Conservation (phyloP, 352 stramenopile species). For the Achlya hypogyna region DNA sequence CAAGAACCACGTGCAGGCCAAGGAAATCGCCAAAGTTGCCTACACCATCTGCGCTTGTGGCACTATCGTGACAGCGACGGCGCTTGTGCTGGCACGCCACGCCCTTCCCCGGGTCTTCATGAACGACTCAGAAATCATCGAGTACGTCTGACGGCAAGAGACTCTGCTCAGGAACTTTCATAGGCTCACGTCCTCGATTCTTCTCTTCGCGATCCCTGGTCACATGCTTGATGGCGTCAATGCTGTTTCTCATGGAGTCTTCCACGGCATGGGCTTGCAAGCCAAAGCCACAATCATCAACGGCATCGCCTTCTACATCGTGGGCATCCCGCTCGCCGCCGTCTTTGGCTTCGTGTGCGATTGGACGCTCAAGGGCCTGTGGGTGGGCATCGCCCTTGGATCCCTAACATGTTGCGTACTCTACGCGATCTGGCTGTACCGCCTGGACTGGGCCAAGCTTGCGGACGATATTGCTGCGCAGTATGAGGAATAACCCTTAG, state of each 20-base stretch:
- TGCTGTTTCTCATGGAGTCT: conserved; percentile 53
- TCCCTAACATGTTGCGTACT: conserved; percentile 29
- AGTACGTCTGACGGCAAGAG: conserved; percentile 12
- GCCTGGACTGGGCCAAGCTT: conserved; percentile 31
- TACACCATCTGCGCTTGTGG: conserved; percentile 32
- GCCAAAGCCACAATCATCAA: conserved; percentile 54
- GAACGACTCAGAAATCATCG: conserved; percentile 46
- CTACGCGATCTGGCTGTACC: conserved; percentile 22
- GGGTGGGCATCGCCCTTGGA: conserved; percentile 60
- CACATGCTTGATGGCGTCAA: conserved; percentile 68
- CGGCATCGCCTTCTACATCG: conserved; percentile 56
- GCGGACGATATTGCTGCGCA: conserved; percentile 8
- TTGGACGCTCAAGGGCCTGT: conserved; percentile 54
- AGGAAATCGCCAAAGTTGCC: conserved; percentile 46
- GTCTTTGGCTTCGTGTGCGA: conserved; percentile 39
- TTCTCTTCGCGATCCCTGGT: conserved; percentile 46
- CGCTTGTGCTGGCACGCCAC: conserved; percentile 37
- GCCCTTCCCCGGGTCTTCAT: conserved; percentile 55
- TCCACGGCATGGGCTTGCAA: conserved; percentile 49
- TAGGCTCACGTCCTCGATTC: conserved; percentile 27
- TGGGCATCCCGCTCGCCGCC: conserved; percentile 54
- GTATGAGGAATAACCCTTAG: conserved; percentile 20
- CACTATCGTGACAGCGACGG: conserved; percentile 30
- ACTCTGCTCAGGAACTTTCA: conserved; percentile 21
- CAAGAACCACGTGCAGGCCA: conserved; percentile 41